A percentile compares a stretch with the other conserved stretches of the same genome.
Evolutionary conservation across 2,329 filamentous ascomycete genomes (phyloP).

Genomic region (Aspergillus hiratsukae): DNA sequence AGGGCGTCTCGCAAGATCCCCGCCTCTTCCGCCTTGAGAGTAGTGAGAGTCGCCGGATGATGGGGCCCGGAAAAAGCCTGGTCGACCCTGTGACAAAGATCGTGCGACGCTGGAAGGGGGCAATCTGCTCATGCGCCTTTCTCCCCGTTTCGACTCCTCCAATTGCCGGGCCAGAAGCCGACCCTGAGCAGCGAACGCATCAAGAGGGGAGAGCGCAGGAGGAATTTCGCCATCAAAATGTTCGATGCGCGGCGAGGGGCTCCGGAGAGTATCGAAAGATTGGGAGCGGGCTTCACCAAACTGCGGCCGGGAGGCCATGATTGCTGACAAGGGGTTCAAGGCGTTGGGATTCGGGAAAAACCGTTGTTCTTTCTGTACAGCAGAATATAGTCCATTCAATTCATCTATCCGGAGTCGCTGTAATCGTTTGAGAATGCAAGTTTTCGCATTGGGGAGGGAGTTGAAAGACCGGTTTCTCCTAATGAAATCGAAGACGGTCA

Average conservation of each 20-base stretch:
- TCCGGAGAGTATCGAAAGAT: slow-evolving; percentile 51
- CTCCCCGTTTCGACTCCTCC: slow-evolving; percentile 69
- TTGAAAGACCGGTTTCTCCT: background rate
- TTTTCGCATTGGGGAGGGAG: slow-evolving; percentile 7
- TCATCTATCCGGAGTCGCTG: slow-evolving; percentile 10
- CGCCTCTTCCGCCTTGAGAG: slow-evolving; percentile 6
- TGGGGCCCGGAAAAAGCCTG: slow-evolving; percentile 74
- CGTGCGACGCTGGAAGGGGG: slow-evolving; percentile 79
- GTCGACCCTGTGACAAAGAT: slow-evolving; percentile 71
- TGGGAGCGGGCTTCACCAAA: slow-evolving; percentile 58
- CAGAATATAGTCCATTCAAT: slow-evolving; percentile 3
- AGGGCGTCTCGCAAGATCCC: slow-evolving; percentile 33
- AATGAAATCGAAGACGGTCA: slow-evolving; percentile 3
- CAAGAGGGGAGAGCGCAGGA: slow-evolving; percentile 86
- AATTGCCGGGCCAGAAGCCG: slow-evolving; percentile 82
- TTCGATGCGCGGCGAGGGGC: slow-evolving; percentile 64
- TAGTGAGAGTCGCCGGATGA: slow-evolving; percentile 53
- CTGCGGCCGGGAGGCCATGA: slow-evolving; percentile 55
- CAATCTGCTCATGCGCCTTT: slow-evolving; percentile 76
- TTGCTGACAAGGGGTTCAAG: slow-evolving; percentile 5
- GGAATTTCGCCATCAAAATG: slow-evolving; percentile 73
- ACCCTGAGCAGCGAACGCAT: slow-evolving; percentile 91
- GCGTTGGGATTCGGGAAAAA: background rate
- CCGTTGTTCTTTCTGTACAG: background rate
- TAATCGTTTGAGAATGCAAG: slow-evolving; percentile 4